A percentile compares a stretch with the other conserved stretches of the same genome.
phyloP scores from a whole-genome alignment of 768 basidiomycete genomes.

The Lactifluus volemus region DNA sequence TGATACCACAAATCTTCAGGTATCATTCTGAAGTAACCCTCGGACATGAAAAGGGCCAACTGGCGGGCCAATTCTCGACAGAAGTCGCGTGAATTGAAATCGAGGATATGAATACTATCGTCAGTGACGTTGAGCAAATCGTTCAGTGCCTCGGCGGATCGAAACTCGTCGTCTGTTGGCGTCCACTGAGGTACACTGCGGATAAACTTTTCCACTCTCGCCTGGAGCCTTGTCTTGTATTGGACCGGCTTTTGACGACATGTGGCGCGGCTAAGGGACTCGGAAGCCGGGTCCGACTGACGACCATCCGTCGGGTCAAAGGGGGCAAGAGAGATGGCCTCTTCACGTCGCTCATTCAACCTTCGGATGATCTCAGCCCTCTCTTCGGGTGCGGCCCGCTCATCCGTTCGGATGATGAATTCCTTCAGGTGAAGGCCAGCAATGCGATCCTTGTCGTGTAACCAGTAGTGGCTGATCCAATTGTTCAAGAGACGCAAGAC shows the following conservation, averaged over 20 bases:
- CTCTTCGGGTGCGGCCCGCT: not conserved
- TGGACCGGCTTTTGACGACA: conserved; percentile 6
- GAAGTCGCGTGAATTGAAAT: conserved; percentile 4
- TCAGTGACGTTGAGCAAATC: not conserved
- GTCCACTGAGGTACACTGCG: not conserved
- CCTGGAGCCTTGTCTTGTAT: conserved; percentile 3
- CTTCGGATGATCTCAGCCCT: conserved; percentile 1
- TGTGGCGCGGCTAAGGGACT: not conserved
- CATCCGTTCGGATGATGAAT: not conserved
- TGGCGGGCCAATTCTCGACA: conserved; percentile 13
- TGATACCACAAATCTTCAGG: conserved; percentile 14
- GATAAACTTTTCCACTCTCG: not conserved
- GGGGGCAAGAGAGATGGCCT: conserved; percentile 2
- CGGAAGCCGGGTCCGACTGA: not conserved
- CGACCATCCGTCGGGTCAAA: not conserved
- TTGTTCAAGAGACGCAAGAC: conserved; percentile 6
- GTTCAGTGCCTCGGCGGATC: conserved; percentile 1
- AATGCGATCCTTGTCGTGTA: conserved; percentile 2
- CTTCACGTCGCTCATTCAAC: conserved; percentile 1
- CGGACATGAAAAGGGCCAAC: conserved; percentile 14
- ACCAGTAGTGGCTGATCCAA: conserved; percentile 13
- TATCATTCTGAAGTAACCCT: conserved; percentile 8
- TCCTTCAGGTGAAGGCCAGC: conserved; percentile 14
- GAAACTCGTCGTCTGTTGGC: not conserved
- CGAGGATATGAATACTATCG: not conserved